phyloP scores from a whole-genome alignment of 345 rosid species.

The Psidium guajava region DNA sequence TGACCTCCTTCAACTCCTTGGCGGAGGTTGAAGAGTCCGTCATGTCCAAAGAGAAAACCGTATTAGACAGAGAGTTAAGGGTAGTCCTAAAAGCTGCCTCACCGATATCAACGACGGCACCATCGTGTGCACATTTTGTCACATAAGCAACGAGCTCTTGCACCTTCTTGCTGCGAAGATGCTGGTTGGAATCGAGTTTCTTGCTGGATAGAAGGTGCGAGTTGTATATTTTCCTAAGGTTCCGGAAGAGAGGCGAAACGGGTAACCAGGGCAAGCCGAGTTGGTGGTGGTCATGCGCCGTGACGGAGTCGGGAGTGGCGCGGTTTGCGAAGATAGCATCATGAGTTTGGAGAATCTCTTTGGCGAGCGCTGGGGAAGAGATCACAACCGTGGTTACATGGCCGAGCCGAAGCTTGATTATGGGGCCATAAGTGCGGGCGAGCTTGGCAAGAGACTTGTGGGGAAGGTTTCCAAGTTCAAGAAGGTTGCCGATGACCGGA shows the following conservation, averaged over 20 bases:
- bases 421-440: slow-evolving; percentile 21
- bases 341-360: slow-evolving; percentile 29
- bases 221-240: slow-evolving; percentile 13
- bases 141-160: slow-evolving; percentile 5
- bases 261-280: slow-evolving; percentile 23
- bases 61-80: slow-evolving; percentile 1
- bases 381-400: slow-evolving; percentile 6
- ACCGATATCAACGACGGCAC: slow-evolving; percentile 4
- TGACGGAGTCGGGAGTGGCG: slow-evolving; percentile 8
- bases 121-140: not conserved
- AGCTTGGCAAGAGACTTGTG: slow-evolving; percentile 1
- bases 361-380: slow-evolving; percentile 21
- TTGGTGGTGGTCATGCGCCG: slow-evolving; percentile 16
- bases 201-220: slow-evolving; percentile 11
- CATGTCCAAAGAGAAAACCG: slow-evolving; percentile 5
- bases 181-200: slow-evolving; percentile 17
- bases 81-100: slow-evolving; percentile 7
- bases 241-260: slow-evolving; percentile 17
- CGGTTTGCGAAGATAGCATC: slow-evolving; percentile 15
- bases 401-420: slow-evolving; percentile 19
- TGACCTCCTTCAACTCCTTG: not conserved
- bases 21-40: not conserved
- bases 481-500: slow-evolving; percentile 17
- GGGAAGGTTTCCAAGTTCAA: slow-evolving; percentile 5
- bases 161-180: slow-evolving; percentile 4